Evolutionary conservation across 2,329 filamentous ascomycete genomes (phyloP), one percentile per base, ranked within the genome.

Genomic region (Raffaelea albimanens): DNA sequence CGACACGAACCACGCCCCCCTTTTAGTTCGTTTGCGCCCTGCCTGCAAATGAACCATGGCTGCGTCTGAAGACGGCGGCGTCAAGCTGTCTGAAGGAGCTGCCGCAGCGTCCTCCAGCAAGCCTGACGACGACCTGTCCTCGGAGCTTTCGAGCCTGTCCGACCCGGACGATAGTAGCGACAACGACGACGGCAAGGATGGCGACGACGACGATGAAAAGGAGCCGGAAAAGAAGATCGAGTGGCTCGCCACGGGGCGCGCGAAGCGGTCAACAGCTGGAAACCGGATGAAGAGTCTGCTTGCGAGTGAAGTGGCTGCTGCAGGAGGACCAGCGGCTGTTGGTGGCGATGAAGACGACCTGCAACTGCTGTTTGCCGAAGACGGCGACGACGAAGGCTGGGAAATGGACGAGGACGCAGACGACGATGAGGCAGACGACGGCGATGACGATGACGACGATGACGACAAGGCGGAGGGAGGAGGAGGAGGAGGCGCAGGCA

Each of bases 261-360:
- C 79, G 55, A 86, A 81, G 63, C 83, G 89, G 53, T 82, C 83
- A 13, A 95, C 86, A 1, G 89, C 89, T 19, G 89, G 89, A 50
- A 90, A 88, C 61, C 82, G 87, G 54, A 85, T 95, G 75, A 82
- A 85, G 57, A 79, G 80, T 44, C 79, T 95, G 61, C 71, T 93
- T 41, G 80, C 85, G 46, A 82, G 83, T 55, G 85, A n/a, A n/a
- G n/a, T 88, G 60, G 82, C 82, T 52, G 81, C 81, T 42, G 58
- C 58, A 20, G 59, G 22, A 2, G 43, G 38, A 5, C n/a, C 55
- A 8, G 43, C 34, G 2, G 40, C 43, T n/a, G 20, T 20, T 8
- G 18, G 31, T 5, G 46, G 22, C n/a, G 48, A 34, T 14, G 53
- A 22, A 14, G 54, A 40, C 46, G 79, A 83, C 44, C 73, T 87